Base-by-base conservation (phyloP, 1,139 yeast species). In the Geotrichum cucujoidarum region DNA sequence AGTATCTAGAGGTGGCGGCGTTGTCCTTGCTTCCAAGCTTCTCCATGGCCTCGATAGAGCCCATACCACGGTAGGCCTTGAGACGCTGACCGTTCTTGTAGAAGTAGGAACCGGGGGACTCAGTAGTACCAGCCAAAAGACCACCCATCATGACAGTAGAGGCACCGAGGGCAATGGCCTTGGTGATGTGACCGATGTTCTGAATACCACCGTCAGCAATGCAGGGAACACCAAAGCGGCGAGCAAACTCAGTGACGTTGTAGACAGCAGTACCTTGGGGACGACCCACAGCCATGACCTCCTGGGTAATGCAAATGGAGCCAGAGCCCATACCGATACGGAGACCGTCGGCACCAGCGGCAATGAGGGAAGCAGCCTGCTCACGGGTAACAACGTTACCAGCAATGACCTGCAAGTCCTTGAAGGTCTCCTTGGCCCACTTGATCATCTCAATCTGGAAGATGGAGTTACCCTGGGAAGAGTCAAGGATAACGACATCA, bases 281-380 rank as follows among this genome's bases (percentile, higher is more conserved):
- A 78, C 98, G 90, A 73, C 99, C 99, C 74, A 96, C 95, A 46
- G 99, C 98, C 99, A 92, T 92, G 54, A 92, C 98, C 74, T 92
- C 99, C 75, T 94, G 98, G 51, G 98, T 92, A 66, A 92, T 94
- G 78, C 97, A 92, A 66, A 92, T 92, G 53, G 97, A 88, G 65
- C 98, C 98, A 38, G 97, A 88, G 64, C 99, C 99, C 99, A 92
- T 92, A 74, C 98, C 99, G 59, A 92, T 90, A 78, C 97, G 89
- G 64, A 92, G 78, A 68, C 90, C 98, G 70, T 92, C 99, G 50
- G 95, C 96, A 72, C 98, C 98, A 51, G 95, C 97, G 62, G 79
- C 85, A 61, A 92, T 94, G 67, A 92, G 79, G 63, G 81, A 77
- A 57, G 99, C 98, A 57, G 98, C 97, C 77, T 94, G 98, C 71